Conservation (phyloP, 2,329 filamentous ascomycete species). For the Bipolaris sorokiniana region DNA sequence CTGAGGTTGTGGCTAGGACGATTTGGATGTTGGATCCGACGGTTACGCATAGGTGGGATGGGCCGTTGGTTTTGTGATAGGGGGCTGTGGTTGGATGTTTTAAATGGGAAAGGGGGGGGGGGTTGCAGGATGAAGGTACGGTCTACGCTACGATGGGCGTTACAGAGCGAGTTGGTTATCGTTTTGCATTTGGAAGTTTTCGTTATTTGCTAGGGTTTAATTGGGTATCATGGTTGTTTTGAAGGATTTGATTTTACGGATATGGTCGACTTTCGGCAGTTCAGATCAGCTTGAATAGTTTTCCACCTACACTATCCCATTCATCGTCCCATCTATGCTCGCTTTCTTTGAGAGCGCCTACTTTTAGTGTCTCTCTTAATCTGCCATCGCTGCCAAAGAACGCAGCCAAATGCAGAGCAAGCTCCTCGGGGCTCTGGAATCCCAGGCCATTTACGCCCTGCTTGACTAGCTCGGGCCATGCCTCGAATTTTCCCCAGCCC, state of each 20-base stretch:
- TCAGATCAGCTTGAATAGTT: constrained; percentile 59
- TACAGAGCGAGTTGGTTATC: background rate
- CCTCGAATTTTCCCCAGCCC: constrained; percentile 84
- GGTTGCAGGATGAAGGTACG: background rate
- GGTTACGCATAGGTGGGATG: background rate
- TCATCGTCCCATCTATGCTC: constrained; percentile 85
- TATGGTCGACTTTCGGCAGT: background rate
- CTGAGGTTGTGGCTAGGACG: background rate
- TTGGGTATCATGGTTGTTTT: background rate
- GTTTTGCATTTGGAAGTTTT: background rate
- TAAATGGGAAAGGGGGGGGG: too few relatives aligned
- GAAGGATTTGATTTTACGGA: background rate
- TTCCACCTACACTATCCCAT: constrained; percentile 84
- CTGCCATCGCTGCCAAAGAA: constrained; percentile 64
- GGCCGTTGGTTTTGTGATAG: background rate
- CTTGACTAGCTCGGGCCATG: constrained; percentile 87
- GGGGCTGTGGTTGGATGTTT: too few relatives aligned
- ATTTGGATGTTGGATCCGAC: background rate
- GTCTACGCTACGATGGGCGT: background rate
- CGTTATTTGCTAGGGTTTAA: background rate
- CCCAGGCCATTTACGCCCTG: constrained; percentile 87
- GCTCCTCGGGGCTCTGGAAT: constrained; percentile 73
- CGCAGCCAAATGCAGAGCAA: constrained; percentile 67
- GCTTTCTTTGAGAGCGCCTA: constrained; percentile 76
- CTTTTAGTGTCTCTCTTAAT: constrained; percentile 66